These are phyloP conservation scores for Cutaneotrichosporon sp. DNA, from an alignment of 1,284 basidiomycete species.

Conservation along the genomic window DNA sequence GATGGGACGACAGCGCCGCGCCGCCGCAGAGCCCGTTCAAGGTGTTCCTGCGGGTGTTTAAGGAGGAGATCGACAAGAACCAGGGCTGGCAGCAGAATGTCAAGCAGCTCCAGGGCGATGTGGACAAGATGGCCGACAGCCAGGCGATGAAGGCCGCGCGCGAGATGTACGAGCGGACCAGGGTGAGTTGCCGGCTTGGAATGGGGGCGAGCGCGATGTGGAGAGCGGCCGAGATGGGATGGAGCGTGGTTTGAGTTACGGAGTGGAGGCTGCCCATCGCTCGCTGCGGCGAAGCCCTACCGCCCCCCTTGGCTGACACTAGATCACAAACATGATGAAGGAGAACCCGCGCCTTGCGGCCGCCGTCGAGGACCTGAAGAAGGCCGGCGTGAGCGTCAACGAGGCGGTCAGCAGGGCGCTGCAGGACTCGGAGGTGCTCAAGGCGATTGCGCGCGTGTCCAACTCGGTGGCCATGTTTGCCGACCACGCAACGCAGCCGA, in stretches of 20 bases:
- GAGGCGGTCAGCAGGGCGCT: conserved; percentile 90
- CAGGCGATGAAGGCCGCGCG: conserved; percentile 90
- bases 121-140: conserved; percentile 92
- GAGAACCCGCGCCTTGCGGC: conserved; percentile 88
- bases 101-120: conserved; percentile 94
- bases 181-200: conserved; percentile 60
- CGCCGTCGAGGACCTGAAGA: conserved; percentile 84
- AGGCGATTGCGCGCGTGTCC: conserved; percentile 68
- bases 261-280: too few relatives aligned
- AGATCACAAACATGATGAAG: conserved; percentile 91
- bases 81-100: conserved; percentile 93
- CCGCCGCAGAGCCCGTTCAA: conserved; percentile 86
- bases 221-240: background rate
- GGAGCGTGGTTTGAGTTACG: background rate
- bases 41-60: conserved; percentile 90
- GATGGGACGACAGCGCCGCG: conserved; percentile 21
- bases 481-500: conserved; percentile 78
- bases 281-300: background rate
- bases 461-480: conserved; percentile 68
- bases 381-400: conserved; percentile 83
- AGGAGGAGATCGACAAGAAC: conserved; percentile 88
- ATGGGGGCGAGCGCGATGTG: background rate
- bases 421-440: conserved; percentile 85
- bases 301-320: conserved; percentile 3
- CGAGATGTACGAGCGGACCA: conserved; percentile 86